Evolutionary conservation across 106 monocot genomes (phyloP).

Genomic region (Gastrodia elata): DNA sequence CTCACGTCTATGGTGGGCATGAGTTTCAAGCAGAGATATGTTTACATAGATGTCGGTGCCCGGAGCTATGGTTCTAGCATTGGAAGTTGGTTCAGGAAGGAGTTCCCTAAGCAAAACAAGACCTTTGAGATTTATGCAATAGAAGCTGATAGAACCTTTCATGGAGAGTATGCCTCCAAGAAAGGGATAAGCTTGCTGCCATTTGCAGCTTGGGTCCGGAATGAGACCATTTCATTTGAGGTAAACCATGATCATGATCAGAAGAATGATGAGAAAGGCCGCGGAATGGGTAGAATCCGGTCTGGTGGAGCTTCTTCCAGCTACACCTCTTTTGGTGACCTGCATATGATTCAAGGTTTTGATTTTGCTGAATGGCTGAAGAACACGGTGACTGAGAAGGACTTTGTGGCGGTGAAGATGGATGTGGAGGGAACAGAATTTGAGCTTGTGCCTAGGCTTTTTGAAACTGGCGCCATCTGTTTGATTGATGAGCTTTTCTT

Average conservation of each 20-base stretch:
- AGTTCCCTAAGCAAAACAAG: constrained; percentile 62
- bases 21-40: constrained; percentile 44
- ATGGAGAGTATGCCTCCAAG: constrained; percentile 40
- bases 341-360: constrained; percentile 42
- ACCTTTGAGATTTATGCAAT: constrained; percentile 61
- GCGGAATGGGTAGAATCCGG: constrained; percentile 58
- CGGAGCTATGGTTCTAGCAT: constrained; percentile 73
- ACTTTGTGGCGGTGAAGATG: constrained; percentile 78
- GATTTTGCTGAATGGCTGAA: constrained; percentile 73
- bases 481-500: constrained; percentile 68
- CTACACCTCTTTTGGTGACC: constrained; percentile 5
- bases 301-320: constrained; percentile 4
- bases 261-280: constrained; percentile 25
- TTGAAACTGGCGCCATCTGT: constrained; percentile 67
- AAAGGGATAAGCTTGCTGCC: constrained; percentile 49
- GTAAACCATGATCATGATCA: constrained; percentile 34
- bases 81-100: constrained; percentile 79
- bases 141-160: constrained; percentile 50
- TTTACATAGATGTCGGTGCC: constrained; percentile 63
- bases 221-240: constrained; percentile 56
- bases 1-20: constrained; percentile 50
- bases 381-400: constrained; percentile 36
- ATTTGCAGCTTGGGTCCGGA: constrained; percentile 60
- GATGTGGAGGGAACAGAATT: constrained; percentile 74
- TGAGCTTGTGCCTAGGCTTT: constrained; percentile 48